Percentiles rank a stretch among this genome's conserved stretches.
These are phyloP conservation scores for Escovopsis weberi DNA, from an alignment of 2,329 filamentous ascomycete species.

Conservation along the genomic window DNA sequence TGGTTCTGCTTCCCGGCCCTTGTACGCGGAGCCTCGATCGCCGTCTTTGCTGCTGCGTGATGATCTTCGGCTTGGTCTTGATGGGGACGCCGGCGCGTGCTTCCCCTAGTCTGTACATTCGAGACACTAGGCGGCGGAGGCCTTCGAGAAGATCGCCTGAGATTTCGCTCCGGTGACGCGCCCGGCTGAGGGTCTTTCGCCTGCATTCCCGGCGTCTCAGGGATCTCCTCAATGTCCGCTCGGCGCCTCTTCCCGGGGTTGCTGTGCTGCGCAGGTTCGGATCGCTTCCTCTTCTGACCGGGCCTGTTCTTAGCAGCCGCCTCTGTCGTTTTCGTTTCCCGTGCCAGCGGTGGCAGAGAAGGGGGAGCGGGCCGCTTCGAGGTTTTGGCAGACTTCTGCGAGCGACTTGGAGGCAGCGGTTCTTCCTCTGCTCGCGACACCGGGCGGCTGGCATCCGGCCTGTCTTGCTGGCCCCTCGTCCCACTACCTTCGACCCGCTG, in stretches of 20 bases:
- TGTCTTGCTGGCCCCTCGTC: constrained; percentile 6
- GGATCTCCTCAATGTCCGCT: constrained; percentile 8
- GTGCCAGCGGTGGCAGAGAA: constrained; percentile 12
- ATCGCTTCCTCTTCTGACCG: constrained; percentile 18
- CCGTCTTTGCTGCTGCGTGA: no score
- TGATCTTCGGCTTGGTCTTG: constrained; percentile 2
- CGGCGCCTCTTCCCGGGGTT: constrained; percentile 17
- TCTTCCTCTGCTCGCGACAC: constrained; percentile 10
- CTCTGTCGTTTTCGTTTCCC: constrained; percentile 4
- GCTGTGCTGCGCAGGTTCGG: constrained; percentile 8
- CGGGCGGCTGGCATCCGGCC: constrained; percentile 8
- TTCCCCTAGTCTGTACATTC: constrained; percentile 9
- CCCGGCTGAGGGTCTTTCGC: not conserved
- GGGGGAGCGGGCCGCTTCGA: constrained; percentile 6
- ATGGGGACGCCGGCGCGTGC: constrained; percentile 8
- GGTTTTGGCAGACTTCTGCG: constrained; percentile 5
- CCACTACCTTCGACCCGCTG: constrained; percentile 1
- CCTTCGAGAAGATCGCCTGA: not conserved
- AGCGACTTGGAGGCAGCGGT: constrained; percentile 4
- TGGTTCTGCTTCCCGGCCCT: constrained; percentile 3
- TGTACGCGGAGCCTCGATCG: constrained; percentile 1
- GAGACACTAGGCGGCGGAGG: not conserved
- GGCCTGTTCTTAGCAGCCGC: constrained; percentile 1
- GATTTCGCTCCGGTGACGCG: not conserved
- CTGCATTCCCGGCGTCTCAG: constrained; percentile 7